Base-by-base conservation (phyloP, 768 basidiomycete genomes). In the Sporobolomyces pararoseus region DNA sequence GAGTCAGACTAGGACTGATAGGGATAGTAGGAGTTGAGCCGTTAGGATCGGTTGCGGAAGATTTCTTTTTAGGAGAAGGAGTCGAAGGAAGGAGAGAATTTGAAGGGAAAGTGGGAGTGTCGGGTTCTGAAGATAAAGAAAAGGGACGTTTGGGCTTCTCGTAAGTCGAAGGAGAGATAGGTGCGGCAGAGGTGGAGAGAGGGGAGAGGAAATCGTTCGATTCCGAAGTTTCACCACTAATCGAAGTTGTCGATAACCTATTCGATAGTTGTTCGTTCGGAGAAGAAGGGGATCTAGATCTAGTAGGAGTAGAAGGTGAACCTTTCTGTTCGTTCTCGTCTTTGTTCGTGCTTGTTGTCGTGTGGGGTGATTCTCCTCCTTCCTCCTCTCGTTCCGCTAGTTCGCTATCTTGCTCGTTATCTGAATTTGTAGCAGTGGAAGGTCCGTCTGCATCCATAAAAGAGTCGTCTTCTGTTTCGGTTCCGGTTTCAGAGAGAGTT, bases 101-200 rank as follows among this genome's bases (percentile, higher is more conserved):
- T 25, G 63, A 19, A 9, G 68, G 64, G 16, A 27, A n/a, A 14
- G 61, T 57, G 7, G 69, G 69, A n/a, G 69, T 65, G 4, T 70
- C 69, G 34, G 69, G 69, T 14, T 65, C 64, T 42, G 63, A 62
- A 0, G 59, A 54, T 51, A 70, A 64, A 16, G 69, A 70, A 53
- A 70, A 66, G 13, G 69, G 69, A 2, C 69, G 58, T 6, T 47
- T 47, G 21, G 46, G 29, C 21, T 32, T 37, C 10, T 44, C 23
- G n/a, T 63, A 27, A 3, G 68, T 17, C 14, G 61, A 44, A 10
- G 61, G 19, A 13, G 54, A 23, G 23, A 17, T n/a, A n/a, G 17
- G 9, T 42, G 55, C 51, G 25, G 32, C 16, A 55, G 29, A 29
- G 34, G 42, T 3, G 51, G 25, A 52, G 27, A 54, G 31, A 37